Evolutionary conservation across 495 filamentous ascomycete genomes (phyloP).

Genomic region (Neurospora intermedia): DNA sequence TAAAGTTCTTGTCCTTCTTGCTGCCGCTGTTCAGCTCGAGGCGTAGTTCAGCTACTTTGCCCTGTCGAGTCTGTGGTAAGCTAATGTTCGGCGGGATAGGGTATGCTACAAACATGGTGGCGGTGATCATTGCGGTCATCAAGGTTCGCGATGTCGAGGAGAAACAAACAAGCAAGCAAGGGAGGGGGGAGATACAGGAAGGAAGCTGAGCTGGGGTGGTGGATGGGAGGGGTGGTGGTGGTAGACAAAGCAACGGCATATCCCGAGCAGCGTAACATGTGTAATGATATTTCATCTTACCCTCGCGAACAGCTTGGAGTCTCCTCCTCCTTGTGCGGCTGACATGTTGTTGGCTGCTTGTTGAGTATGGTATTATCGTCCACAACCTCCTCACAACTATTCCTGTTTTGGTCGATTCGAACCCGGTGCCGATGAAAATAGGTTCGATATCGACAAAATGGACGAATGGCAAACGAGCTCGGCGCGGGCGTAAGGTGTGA

Average conservation of each 20-base stretch:
- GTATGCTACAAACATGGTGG: conserved; percentile 41
- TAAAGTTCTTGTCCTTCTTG: conserved; percentile 97
- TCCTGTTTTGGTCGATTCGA: neutral
- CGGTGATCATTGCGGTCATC: neutral
- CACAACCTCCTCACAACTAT: neutral
- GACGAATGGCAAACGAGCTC: neutral
- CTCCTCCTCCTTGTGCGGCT: conserved; percentile 68
- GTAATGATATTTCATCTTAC: conserved; percentile 49
- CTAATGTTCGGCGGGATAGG: conserved; percentile 27
- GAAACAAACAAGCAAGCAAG: neutral
- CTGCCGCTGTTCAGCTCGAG: conserved; percentile 85
- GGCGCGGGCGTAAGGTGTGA: neutral
- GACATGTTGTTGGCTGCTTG: conserved; percentile 45
- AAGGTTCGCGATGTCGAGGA: conserved; percentile 2
- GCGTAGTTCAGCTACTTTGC: conserved; percentile 96
- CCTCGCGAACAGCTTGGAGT: conserved; percentile 98
- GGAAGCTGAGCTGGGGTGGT: neutral
- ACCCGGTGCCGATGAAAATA: neutral
- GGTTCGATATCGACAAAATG: neutral
- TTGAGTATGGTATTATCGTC: neutral
- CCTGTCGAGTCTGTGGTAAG: conserved; percentile 49
- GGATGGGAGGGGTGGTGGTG: neutral
- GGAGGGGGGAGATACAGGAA: neutral
- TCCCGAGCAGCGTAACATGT: neutral
- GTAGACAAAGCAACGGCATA: neutral